Conservation (phyloP, 257 asterid species). For the Solanum pimpinellifolium region DNA sequence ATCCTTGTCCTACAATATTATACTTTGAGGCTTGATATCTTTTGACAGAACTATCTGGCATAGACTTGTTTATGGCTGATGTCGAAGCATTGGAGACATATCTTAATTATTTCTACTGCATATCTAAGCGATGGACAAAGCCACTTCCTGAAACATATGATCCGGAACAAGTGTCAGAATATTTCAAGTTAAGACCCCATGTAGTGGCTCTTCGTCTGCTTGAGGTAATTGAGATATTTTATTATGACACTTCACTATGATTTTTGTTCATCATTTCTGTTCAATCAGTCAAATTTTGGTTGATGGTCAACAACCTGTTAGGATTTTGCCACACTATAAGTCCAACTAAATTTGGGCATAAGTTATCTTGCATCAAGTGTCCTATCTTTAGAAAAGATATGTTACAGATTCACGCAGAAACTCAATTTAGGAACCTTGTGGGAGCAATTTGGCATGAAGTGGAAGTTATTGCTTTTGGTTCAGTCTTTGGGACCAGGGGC, state of each 20-base stretch:
- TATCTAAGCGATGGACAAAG: constrained; percentile 70
- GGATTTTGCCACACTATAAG: neutral
- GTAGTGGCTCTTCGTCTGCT: constrained; percentile 70
- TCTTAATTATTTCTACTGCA: constrained; percentile 48
- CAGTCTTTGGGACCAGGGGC: neutral
- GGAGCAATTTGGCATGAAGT: neutral
- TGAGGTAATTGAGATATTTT: constrained; percentile 42
- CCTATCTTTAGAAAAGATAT: neutral
- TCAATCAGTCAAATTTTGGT: neutral
- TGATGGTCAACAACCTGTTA: neutral
- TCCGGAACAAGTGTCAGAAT: constrained; percentile 51
- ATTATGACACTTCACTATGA: neutral
- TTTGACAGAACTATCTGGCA: constrained; percentile 67
- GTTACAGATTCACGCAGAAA: neutral
- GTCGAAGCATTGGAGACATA: constrained; percentile 73
- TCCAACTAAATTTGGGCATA: neutral
- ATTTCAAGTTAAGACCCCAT: constrained; percentile 87
- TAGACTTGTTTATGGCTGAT: constrained; percentile 78
- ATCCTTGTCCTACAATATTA: neutral
- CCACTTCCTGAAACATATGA: constrained; percentile 88
- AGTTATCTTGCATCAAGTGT: neutral
- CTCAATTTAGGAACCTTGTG: neutral
- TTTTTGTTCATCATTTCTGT: neutral
- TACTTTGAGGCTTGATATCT: constrained; percentile 1
- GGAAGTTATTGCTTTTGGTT: neutral